phyloP scores from a whole-genome alignment of 257 asterid species.

The Asclepias syriaca region DNA sequence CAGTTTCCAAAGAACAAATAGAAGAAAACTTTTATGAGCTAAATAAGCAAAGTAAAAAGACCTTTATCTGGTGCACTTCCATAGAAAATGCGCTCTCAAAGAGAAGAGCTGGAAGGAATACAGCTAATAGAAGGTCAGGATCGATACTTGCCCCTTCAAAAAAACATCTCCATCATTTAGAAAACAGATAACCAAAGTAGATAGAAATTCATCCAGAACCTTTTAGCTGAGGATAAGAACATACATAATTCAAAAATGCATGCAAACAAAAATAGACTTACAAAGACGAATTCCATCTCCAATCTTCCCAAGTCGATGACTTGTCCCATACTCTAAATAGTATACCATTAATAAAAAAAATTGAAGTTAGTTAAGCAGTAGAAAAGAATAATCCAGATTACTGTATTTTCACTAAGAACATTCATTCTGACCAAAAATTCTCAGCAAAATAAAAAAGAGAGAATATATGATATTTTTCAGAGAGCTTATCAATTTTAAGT shows the following conservation, averaged over 20 bases:
- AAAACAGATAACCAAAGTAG: conserved; percentile 10
- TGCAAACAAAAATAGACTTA: conserved; percentile 36
- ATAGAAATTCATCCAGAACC: not conserved
- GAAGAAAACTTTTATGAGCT: not conserved
- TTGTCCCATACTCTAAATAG: conserved; percentile 72
- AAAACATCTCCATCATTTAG: conserved; percentile 13
- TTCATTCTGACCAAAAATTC: not conserved
- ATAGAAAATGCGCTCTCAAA: conserved; percentile 89
- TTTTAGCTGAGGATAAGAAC: not conserved
- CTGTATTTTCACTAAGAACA: not conserved
- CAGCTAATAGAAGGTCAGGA: conserved; percentile 96
- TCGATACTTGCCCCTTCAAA: conserved; percentile 77
- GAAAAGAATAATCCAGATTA: conserved; percentile 1
- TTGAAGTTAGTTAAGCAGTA: not conserved
- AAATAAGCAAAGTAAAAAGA: conserved; percentile 18
- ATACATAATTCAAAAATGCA: not conserved
- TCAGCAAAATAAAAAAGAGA: not conserved
- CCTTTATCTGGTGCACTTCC: conserved; percentile 99
- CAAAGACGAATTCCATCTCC: conserved; percentile 90
- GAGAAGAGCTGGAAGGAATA: conserved; percentile 98
- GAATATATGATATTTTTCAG: not conserved
- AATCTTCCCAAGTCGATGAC: conserved; percentile 67
- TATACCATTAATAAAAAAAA: conserved; percentile 4
- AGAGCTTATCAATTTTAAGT: not conserved
- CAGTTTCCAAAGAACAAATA: conserved; percentile 1